These are phyloP conservation scores for Nicotiana rustica DNA, from an alignment of 305 asterid genomes.

Conservation along the genomic window DNA sequence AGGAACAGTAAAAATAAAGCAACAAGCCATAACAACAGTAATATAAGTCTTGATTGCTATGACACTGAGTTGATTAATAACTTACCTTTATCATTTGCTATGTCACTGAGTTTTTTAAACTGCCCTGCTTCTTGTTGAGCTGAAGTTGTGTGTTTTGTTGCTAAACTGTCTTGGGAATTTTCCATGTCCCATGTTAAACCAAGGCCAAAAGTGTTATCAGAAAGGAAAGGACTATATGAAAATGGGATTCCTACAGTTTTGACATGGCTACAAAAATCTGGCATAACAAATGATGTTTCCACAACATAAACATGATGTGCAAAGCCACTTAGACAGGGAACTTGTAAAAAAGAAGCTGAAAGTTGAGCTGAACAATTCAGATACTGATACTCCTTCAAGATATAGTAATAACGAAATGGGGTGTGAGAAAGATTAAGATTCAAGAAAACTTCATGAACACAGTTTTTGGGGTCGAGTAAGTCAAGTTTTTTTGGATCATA, in stretches of 20 bases:
- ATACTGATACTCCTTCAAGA: conserved; percentile 46
- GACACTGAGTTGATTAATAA: no score
- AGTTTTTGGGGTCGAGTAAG: conserved; percentile 54
- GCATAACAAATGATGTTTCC: conserved; percentile 41
- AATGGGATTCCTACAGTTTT: conserved; percentile 53
- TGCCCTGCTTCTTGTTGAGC: conserved; percentile 4
- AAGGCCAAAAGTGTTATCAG: conserved; percentile 55
- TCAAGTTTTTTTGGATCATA: conserved; percentile 38
- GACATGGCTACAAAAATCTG: conserved; percentile 41
- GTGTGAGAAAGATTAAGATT: conserved; percentile 54
- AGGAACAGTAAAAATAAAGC: no score
- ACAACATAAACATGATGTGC: conserved; percentile 48
- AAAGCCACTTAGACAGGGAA: conserved; percentile 51
- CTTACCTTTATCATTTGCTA: conserved; percentile 20
- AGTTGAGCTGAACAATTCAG: conserved; percentile 52
- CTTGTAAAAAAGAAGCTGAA: conserved; percentile 37
- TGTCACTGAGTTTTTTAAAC: not conserved
- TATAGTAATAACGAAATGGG: conserved; percentile 54
- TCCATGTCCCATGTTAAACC: conserved; percentile 28
- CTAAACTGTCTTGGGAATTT: not conserved
- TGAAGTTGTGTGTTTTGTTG: not conserved
- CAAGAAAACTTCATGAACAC: conserved; percentile 60
- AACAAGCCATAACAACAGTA: no score
- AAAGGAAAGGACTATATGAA: conserved; percentile 52
- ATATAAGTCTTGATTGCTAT: no score